These are phyloP conservation scores for Cetradonia linearis DNA, from an alignment of 495 filamentous ascomycete genomes.

Conservation along the genomic window DNA sequence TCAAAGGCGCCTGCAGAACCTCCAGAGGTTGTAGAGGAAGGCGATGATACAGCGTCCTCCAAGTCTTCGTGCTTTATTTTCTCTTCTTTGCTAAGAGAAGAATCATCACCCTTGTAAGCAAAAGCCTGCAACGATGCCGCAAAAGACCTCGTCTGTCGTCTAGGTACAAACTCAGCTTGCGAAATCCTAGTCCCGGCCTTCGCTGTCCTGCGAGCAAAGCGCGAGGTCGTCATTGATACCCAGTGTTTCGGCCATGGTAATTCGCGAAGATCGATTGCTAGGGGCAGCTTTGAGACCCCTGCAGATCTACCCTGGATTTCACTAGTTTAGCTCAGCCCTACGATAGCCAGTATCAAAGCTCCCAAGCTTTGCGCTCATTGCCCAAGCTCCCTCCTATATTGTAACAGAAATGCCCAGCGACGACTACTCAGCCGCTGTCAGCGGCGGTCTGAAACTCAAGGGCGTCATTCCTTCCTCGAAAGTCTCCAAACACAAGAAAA, in stretches of 20 bases:
- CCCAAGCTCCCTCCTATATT: background rate
- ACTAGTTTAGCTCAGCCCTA: constrained; percentile 10
- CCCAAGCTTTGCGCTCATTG: background rate
- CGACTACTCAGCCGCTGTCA: constrained; percentile 58
- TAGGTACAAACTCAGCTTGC: constrained; percentile 28
- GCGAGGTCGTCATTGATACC: constrained; percentile 49
- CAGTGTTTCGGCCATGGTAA: background rate
- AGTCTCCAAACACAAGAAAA: constrained; percentile 49
- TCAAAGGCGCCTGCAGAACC: constrained; percentile 35
- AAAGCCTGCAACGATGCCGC: constrained; percentile 22
- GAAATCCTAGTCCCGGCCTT: constrained; percentile 41
- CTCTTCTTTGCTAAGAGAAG: constrained; percentile 18
- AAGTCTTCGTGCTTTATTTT: constrained; percentile 24
- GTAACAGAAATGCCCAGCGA: constrained; percentile 44
- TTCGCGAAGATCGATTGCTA: background rate
- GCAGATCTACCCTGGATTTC: constrained; percentile 13
- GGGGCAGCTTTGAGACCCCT: background rate
- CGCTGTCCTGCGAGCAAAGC: constrained; percentile 48
- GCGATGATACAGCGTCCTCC: constrained; percentile 31
- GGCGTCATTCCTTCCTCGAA: constrained; percentile 46
- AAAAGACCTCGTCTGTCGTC: constrained; percentile 33
- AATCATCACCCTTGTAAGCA: constrained; percentile 14
- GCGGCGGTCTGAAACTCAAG: constrained; percentile 72
- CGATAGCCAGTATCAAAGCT: background rate
- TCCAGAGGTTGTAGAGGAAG: constrained; percentile 37